Evolutionary conservation across 148 eudicot species (phyloP).

Genomic region (Limonium bicolor): DNA sequence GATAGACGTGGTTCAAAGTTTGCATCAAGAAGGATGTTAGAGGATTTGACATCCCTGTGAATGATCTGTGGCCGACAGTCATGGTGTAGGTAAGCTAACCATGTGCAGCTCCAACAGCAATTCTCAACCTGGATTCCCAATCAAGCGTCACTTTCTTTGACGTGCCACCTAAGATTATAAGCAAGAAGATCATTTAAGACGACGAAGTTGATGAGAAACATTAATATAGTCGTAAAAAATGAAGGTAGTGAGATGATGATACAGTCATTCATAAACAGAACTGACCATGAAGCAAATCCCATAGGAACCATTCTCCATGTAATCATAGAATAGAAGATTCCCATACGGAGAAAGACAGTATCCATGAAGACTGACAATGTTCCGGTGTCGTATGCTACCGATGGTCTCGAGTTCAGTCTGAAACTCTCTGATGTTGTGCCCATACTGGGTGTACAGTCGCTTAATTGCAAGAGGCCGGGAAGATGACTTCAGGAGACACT

Average conservation of each 20-base stretch:
- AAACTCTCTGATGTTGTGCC: slow-evolving; percentile 34
- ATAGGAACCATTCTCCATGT: slow-evolving; percentile 68
- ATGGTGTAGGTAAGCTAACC: slow-evolving; percentile 65
- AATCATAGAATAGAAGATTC: slow-evolving; percentile 60
- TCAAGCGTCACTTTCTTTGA: slow-evolving; percentile 57
- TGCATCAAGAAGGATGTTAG: slow-evolving; percentile 53
- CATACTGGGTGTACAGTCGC: slow-evolving; percentile 38
- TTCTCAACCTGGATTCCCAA: slow-evolving; percentile 52
- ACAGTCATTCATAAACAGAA: neutral
- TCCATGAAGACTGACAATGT: slow-evolving; percentile 56
- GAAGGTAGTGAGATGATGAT: neutral
- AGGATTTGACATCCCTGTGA: slow-evolving; percentile 67
- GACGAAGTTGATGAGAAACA: neutral
- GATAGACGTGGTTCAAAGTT: slow-evolving; percentile 56
- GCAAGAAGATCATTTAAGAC: too few species aligned
- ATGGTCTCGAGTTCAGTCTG: slow-evolving; percentile 55
- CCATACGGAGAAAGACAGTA: slow-evolving; percentile 47
- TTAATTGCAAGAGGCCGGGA: slow-evolving; percentile 69
- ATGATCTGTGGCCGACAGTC: slow-evolving; percentile 57
- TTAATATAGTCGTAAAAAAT: neutral
- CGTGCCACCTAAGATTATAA: slow-evolving; percentile 14
- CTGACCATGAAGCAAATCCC: slow-evolving; percentile 73
- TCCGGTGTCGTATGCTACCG: slow-evolving; percentile 60
- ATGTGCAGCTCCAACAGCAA: slow-evolving; percentile 67
- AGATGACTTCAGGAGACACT: slow-evolving; percentile 42